These are phyloP conservation scores for Trichophaea hybrida DNA, from an alignment of 2,329 filamentous ascomycete genomes.

Conservation along the genomic window DNA sequence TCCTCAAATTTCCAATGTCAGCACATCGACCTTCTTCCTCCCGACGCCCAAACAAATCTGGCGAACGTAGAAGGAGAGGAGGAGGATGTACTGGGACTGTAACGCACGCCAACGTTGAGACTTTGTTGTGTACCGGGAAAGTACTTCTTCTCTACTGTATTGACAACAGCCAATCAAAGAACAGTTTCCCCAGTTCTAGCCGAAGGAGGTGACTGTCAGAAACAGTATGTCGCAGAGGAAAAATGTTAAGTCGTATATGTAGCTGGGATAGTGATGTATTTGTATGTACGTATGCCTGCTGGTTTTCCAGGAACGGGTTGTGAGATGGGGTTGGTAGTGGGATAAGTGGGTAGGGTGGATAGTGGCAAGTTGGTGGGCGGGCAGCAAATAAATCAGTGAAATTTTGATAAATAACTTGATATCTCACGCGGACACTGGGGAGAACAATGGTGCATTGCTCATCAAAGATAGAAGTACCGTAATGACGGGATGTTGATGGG, in stretches of 20 bases:
- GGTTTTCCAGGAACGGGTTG: too few relatives aligned
- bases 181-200: background rate
- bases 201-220: background rate
- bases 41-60: slow-evolving; percentile 26
- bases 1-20: slow-evolving; percentile 18
- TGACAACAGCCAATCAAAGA: background rate
- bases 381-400: too few relatives aligned
- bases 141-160: background rate
- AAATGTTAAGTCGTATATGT: background rate
- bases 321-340: too few relatives aligned
- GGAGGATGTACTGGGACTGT: slow-evolving; percentile 25
- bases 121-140: slow-evolving; percentile 18
- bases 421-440: too few relatives aligned
- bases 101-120: slow-evolving; percentile 23
- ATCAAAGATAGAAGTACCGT: background rate
- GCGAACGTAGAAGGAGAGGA: slow-evolving; percentile 27
- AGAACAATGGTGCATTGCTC: too few relatives aligned
- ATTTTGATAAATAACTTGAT: too few relatives aligned
- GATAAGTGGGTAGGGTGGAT: too few relatives aligned
- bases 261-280: too few relatives aligned
- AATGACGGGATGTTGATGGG: background rate
- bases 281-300: too few relatives aligned
- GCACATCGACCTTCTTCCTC: slow-evolving; percentile 27
- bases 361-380: too few relatives aligned
- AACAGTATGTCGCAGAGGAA: background rate